phyloP scores from a whole-genome alignment of 305 asterid species.

The Fraxinus platypoda region DNA sequence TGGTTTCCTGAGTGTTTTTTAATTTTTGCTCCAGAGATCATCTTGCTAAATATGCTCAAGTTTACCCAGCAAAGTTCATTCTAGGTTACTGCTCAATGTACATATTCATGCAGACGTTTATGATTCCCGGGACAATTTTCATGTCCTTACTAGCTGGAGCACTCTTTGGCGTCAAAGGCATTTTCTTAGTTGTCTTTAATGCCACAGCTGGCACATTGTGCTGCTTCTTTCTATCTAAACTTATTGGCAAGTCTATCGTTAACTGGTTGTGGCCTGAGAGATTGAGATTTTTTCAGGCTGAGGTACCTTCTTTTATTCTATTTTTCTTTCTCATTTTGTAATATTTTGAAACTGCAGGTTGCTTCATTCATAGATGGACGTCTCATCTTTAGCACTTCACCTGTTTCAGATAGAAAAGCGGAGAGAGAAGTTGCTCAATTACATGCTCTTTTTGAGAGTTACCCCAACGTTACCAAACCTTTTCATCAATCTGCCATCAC shows the following conservation, averaged over 20 bases:
- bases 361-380: background rate
- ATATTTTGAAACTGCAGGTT: background rate
- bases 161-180: conserved; percentile 77
- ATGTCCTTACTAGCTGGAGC: conserved; percentile 94
- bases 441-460: conserved; percentile 86
- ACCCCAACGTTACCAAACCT: conserved; percentile 81
- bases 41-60: conserved; percentile 63
- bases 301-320: conserved; percentile 39
- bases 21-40: conserved; percentile 60
- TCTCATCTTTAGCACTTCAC: conserved; percentile 8
- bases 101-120: conserved; percentile 93
- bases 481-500: conserved; percentile 92
- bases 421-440: conserved; percentile 80
- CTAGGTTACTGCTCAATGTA: conserved; percentile 83
- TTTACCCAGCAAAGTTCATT: conserved; percentile 74
- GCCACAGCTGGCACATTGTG: conserved; percentile 85
- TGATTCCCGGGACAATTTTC: conserved; percentile 92
- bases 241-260: conserved; percentile 81
- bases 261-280: conserved; percentile 87
- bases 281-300: conserved; percentile 72
- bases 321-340: background rate
- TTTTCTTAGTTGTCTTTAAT: conserved; percentile 76
- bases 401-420: conserved; percentile 65
- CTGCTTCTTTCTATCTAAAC: conserved; percentile 76
- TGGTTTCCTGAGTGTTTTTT: conserved; percentile 8